Conservation (phyloP, 768 basidiomycete species). For the Phlebiopsis gigantea region DNA sequence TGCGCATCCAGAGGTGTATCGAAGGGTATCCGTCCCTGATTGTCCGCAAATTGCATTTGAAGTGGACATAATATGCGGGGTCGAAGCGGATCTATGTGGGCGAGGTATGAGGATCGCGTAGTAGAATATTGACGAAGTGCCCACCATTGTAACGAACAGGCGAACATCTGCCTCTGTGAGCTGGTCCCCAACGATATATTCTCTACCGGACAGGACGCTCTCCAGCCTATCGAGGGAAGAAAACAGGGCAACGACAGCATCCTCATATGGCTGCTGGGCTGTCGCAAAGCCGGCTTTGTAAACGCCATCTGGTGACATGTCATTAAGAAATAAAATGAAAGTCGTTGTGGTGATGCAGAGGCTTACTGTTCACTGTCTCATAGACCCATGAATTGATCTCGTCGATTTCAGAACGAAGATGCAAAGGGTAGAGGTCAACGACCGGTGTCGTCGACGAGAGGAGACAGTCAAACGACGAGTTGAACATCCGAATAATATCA, state of each 20-base stretch:
- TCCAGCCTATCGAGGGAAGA: constrained; percentile 79
- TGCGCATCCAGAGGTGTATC: constrained; percentile 81
- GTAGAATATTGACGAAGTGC: constrained; percentile 21
- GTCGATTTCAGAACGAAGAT: constrained; percentile 73
- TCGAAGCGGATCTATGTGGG: constrained; percentile 75
- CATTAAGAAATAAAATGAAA: not conserved
- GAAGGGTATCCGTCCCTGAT: constrained; percentile 86
- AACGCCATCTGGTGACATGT: constrained; percentile 40
- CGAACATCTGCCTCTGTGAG: constrained; percentile 85
- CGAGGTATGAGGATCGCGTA: not conserved
- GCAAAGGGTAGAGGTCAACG: constrained; percentile 75
- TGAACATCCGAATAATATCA: constrained; percentile 94
- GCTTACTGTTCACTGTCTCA: constrained; percentile 74
- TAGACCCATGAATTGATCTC: constrained; percentile 84
- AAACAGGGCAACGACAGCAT: constrained; percentile 70
- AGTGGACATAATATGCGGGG: constrained; percentile 83
- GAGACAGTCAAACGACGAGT: constrained; percentile 73
- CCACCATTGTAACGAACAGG: constrained; percentile 85
- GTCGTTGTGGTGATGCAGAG: not conserved
- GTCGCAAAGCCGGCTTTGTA: constrained; percentile 89
- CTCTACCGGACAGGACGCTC: constrained; percentile 65
- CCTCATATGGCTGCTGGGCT: constrained; percentile 74
- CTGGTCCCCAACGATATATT: constrained; percentile 73
- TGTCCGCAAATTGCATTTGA: constrained; percentile 87
- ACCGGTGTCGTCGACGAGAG: constrained; percentile 58